Conservation (phyloP, 2,329 filamentous ascomycete species). For the Penicillium sp. region DNA sequence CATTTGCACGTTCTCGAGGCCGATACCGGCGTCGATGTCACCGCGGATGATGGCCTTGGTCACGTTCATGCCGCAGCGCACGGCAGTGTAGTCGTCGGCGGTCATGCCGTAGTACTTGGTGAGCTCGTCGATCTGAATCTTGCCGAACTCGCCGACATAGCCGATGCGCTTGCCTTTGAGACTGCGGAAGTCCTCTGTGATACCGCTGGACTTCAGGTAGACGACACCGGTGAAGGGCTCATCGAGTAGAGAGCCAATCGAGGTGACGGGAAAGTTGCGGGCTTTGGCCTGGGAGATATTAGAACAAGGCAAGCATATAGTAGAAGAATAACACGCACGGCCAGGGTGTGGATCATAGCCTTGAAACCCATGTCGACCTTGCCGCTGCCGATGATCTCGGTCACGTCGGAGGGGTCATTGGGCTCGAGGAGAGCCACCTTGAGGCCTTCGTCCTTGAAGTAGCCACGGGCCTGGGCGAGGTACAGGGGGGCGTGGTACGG, state of each 20-base stretch:
- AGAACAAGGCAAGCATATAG: background rate
- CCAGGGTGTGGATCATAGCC: conserved; percentile 79
- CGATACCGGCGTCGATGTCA: conserved; percentile 71
- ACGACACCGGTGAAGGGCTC: conserved; percentile 78
- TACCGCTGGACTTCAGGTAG: conserved; percentile 71
- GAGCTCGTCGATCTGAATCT: conserved; percentile 79
- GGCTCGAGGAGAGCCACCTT: conserved; percentile 75
- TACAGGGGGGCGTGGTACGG: conserved; percentile 78
- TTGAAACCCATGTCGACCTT: conserved; percentile 80
- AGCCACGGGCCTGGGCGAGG: conserved; percentile 72
- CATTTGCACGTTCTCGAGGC: conserved; percentile 80
- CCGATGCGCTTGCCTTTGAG: conserved; percentile 75
- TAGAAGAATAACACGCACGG: conserved; percentile 46
- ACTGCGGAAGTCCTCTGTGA: conserved; percentile 71
- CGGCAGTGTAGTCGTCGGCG: conserved; percentile 69
- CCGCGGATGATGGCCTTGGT: conserved; percentile 72
- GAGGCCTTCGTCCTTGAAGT: conserved; percentile 71
- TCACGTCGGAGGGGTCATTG: conserved; percentile 77
- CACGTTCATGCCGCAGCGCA: conserved; percentile 80
- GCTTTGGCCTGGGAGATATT: conserved; percentile 62
- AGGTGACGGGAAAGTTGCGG: conserved; percentile 68
- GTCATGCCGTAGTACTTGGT: conserved; percentile 75
- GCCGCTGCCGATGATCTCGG: conserved; percentile 73
- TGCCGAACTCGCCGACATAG: conserved; percentile 78
- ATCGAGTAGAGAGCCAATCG: conserved; percentile 72